These are phyloP conservation scores for Coemansia sp. DNA, from an alignment of 192 early-diverging fungal species.

Conservation along the genomic window DNA sequence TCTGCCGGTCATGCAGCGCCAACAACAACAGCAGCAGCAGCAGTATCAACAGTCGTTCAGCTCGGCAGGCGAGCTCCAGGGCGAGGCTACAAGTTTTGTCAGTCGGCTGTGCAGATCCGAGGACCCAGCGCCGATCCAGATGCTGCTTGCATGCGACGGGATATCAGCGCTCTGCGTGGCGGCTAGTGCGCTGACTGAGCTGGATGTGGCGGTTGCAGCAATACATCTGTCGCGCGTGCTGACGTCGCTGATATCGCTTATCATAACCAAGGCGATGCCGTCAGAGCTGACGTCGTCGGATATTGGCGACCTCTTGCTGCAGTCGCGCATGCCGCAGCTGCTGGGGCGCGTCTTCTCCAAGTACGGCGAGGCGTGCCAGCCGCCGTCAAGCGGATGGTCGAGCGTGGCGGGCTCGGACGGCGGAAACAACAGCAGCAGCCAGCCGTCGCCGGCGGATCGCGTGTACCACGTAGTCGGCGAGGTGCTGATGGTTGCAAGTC, in stretches of 20 bases:
- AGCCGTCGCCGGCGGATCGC: slow-evolving; percentile 36
- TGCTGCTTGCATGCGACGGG: slow-evolving; percentile 52
- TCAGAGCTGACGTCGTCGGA: slow-evolving; percentile 33
- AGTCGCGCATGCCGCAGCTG: slow-evolving; percentile 24
- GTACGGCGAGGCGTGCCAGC: slow-evolving; percentile 51
- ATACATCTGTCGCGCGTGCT: slow-evolving; percentile 43
- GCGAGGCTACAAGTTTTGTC: slow-evolving; percentile 41
- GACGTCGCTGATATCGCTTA: slow-evolving; percentile 36
- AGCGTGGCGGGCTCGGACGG: slow-evolving; percentile 35
- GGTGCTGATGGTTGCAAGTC: slow-evolving; percentile 45
- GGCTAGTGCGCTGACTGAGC: slow-evolving; percentile 23
- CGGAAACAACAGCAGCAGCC: slow-evolving; percentile 15
- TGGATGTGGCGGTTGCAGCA: slow-evolving; percentile 30
- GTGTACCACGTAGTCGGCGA: slow-evolving; percentile 46
- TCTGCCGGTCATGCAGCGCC: slow-evolving; percentile 23
- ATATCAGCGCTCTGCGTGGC: slow-evolving; percentile 42
- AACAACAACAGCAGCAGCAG: slow-evolving; percentile 9
- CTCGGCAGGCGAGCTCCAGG: slow-evolving; percentile 27
- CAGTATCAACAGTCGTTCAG: slow-evolving; percentile 1
- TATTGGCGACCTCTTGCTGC: slow-evolving; percentile 38
- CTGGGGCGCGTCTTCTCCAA: slow-evolving; percentile 32
- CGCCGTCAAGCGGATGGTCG: slow-evolving; percentile 27
- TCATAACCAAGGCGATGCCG: slow-evolving; percentile 41
- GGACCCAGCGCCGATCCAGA: slow-evolving; percentile 40
- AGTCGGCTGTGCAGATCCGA: slow-evolving; percentile 39